Conservation (phyloP, 2,329 filamentous ascomycete species). For the Pseudogymnoascus sp. region DNA sequence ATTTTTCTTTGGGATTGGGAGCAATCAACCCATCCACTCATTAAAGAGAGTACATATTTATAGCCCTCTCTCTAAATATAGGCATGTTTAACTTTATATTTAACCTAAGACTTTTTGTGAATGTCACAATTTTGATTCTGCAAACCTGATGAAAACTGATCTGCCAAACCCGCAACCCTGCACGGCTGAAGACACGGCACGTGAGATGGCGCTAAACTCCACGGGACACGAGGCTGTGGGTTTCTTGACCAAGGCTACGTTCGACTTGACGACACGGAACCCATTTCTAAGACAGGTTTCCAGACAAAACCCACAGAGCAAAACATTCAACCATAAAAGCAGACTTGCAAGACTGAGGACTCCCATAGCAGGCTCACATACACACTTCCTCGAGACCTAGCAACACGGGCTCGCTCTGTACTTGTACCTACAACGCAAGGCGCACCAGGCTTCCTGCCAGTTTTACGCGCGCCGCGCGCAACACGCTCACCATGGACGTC, state of each 20-base stretch:
- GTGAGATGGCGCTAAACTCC: not conserved
- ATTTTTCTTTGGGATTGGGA: not conserved
- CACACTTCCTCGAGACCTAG: not conserved
- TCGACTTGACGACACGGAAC: not conserved
- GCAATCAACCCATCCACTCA: not conserved
- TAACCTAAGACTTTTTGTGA: not conserved
- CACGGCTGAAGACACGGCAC: not conserved
- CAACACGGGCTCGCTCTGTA: not conserved
- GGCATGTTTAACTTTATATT: not conserved
- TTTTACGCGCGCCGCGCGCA: not conserved
- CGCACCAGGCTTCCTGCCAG: not conserved
- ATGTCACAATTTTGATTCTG: not conserved
- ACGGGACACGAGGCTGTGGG: not conserved
- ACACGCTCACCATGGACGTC: not conserved
- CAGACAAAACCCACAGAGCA: not conserved
- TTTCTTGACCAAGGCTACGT: not conserved
- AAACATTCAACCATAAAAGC: not conserved
- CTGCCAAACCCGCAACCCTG: not conserved
- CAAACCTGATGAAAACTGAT: not conserved
- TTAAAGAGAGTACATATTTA: constrained; percentile 2
- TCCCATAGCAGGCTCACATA: not conserved
- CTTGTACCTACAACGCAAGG: not conserved
- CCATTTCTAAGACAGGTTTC: not conserved
- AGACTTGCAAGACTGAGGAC: not conserved
- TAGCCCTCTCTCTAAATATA: constrained; percentile 6